Evolutionary conservation across 345 rosid genomes (phyloP).

Genomic region (Hypericum perforatum): DNA sequence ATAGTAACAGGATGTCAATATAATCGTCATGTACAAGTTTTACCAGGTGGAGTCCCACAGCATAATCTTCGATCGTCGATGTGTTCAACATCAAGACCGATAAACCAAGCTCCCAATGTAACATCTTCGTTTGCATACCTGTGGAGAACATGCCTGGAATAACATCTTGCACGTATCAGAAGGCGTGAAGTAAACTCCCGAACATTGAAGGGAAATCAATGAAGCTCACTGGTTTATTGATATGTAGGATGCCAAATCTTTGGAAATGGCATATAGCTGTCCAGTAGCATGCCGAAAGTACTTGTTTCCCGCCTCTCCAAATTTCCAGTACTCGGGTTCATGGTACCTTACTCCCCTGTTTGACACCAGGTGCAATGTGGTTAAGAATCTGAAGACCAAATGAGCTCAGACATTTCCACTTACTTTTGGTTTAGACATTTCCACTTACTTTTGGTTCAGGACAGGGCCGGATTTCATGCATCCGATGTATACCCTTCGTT

Average conservation of each 20-base stretch:
- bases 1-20: no score
- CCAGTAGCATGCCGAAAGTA: conserved; percentile 5
- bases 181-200: neutral
- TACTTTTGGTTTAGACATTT: neutral
- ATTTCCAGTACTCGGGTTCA: conserved; percentile 5
- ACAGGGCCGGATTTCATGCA: conserved; percentile 6
- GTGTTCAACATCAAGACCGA: neutral
- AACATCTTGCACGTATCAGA: no score
- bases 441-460: conserved; percentile 1
- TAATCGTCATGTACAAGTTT: no score
- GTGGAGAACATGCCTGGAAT: conserved; percentile 1
- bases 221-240: conserved; percentile 1
- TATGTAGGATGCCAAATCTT: neutral
- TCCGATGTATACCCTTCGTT: conserved; percentile 1
- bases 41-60: conserved; percentile 5
- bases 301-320: conserved; percentile 4
- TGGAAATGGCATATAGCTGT: neutral
- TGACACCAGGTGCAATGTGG: neutral
- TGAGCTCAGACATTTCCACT: neutral
- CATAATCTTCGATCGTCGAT: conserved; percentile 1
- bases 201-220: neutral
- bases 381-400: no score
- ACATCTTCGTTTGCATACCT: conserved; percentile 1
- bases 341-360: conserved; percentile 2
- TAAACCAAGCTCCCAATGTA: neutral